These are phyloP conservation scores for Tieghemostelium lacteum DNA, from an alignment of 78 protist genomes.

Conservation along the genomic window DNA sequence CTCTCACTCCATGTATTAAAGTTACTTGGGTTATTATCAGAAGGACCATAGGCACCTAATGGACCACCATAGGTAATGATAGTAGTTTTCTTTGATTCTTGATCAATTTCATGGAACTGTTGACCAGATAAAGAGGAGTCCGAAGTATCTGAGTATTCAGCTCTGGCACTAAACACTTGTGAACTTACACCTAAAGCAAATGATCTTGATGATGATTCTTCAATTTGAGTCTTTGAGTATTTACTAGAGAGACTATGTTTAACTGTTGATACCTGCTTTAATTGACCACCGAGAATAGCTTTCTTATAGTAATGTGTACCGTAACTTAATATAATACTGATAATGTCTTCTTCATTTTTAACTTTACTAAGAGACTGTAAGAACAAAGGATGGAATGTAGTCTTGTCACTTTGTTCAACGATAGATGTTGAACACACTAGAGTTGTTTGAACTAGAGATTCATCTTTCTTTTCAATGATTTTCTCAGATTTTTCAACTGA, in stretches of 20 bases:
- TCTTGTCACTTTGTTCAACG: neutral
- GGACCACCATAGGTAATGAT: conserved; percentile 1
- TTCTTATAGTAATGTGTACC: neutral
- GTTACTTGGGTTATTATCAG: neutral
- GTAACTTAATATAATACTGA: neutral
- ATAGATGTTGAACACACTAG: neutral
- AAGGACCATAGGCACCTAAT: neutral
- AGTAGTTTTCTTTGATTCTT: neutral
- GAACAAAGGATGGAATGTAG: neutral
- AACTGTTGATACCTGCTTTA: neutral
- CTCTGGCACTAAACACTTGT: neutral
- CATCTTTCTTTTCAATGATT: neutral
- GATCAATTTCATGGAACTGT: neutral
- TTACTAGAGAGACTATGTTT: neutral
- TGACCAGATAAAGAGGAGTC: neutral
- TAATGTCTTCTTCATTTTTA: neutral
- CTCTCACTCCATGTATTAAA: neutral
- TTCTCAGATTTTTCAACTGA: neutral
- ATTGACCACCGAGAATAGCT: neutral
- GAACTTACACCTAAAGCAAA: neutral
- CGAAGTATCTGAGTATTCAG: neutral
- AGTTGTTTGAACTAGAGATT: neutral
- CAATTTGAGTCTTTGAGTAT: neutral
- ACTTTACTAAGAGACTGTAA: neutral
- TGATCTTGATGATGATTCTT: neutral